A percentile compares a stretch with the other conserved stretches of the same genome.
Conservation (phyloP, 2,329 filamentous ascomycete genomes). For the Aspergillus chevalieri region DNA sequence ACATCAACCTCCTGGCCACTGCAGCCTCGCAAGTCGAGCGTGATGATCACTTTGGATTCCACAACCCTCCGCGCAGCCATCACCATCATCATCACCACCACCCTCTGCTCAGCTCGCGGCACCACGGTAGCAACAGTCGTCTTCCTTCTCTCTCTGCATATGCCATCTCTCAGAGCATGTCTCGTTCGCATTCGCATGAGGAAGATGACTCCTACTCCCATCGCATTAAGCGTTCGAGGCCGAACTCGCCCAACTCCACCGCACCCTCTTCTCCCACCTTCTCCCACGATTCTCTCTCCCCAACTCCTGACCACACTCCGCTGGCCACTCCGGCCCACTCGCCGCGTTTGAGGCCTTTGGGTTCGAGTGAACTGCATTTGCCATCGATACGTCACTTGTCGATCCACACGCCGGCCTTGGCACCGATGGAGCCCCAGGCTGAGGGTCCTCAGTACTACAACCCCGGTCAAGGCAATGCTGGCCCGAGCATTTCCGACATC, state of each 20-base stretch:
- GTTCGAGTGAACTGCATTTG: conserved; percentile 66
- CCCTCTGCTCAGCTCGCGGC: conserved; percentile 44
- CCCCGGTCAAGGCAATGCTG: conserved; percentile 53
- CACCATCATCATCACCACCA: conserved; percentile 14
- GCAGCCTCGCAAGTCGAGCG: conserved; percentile 62
- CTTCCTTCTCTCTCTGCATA: conserved; percentile 74
- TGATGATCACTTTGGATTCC: conserved; percentile 45
- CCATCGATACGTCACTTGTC: conserved; percentile 75
- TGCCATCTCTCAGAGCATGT: conserved; percentile 74
- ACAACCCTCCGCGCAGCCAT: conserved; percentile 37
- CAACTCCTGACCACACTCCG: conserved; percentile 97
- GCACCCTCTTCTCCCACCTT: conserved; percentile 94
- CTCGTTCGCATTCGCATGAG: conserved; percentile 75
- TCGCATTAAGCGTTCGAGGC: conserved; percentile 79
- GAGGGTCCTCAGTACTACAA: conserved; percentile 56
- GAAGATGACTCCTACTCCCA: conserved; percentile 67
- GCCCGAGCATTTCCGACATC: conserved; percentile 83
- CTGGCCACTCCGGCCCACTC: conserved; percentile 93
- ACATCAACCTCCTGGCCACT: conserved; percentile 65
- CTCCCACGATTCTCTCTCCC: conserved; percentile 90
- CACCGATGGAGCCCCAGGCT: conserved; percentile 63
- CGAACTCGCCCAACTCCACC: conserved; percentile 90
- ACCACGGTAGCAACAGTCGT: conserved; percentile 46
- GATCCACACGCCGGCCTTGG: conserved; percentile 60
- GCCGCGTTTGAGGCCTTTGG: conserved; percentile 76